Base-by-base conservation (phyloP, 2,329 filamentous ascomycete genomes). In the Biscogniauxia marginata region DNA sequence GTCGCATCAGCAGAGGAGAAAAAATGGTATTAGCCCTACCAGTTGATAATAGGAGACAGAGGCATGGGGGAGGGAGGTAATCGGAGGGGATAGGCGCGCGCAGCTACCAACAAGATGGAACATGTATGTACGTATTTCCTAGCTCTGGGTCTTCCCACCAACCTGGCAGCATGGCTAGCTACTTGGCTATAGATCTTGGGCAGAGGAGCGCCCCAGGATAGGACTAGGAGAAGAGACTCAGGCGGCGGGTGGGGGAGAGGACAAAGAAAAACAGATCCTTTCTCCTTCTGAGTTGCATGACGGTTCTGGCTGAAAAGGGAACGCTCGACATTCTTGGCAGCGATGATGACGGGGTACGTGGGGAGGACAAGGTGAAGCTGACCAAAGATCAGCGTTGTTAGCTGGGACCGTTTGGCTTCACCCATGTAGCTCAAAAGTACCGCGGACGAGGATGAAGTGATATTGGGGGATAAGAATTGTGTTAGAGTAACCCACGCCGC, bases 251-350 rank as follows among this genome's bases (percentile, higher is more conserved):
- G 64, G 62, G 62, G 62, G 62, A 63, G 60, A 59, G 61, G 57
- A 57, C 54, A 55, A 53, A 45, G 56, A 52, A 52, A 50, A 53
- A 61, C 63, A 57, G 59, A 55, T 60, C 56, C 59, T 61, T 63
- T 61, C 56, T 53, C 52, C 49, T 51, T 19, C 30, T 59, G 54
- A 63, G 60, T 58, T 63, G 66, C 57, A 66, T 64, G 63, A 63
- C 61, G 55, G 50, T 63, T 60, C 48, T 63, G 53, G 58, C 64
- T 60, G 65, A 66, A 67, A 65, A 65, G 67, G 66, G 63, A 66
- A 67, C 59, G 62, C 62, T 70, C 61, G 58, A 67, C 66, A 58
- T 59, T 39, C 66, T 69, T 68, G 67, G 65, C 67, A 56, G 47
- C 57, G 56, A 57, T 49, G 57, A 64, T 56, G 57, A 60, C 56